Conservation (phyloP, 2,329 filamentous ascomycete species). For the Metarhizium sp. region DNA sequence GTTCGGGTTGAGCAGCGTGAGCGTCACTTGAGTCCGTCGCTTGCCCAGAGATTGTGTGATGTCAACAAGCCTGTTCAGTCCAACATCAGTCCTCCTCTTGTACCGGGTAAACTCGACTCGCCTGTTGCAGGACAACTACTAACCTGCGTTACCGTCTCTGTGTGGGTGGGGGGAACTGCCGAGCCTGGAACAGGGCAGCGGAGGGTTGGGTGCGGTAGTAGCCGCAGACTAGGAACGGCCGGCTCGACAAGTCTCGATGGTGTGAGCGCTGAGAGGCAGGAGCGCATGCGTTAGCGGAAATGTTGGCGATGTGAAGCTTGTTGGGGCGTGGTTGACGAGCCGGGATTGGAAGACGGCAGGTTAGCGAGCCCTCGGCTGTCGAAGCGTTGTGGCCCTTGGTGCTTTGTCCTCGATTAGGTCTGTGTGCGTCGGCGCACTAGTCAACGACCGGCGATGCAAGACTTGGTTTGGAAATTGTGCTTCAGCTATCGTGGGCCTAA, state of each 20-base stretch:
- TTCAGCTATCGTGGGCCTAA: background rate
- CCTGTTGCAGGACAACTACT: background rate
- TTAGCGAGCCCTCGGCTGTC: slow-evolving; percentile 10
- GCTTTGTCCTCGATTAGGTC: background rate
- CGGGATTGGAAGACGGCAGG: slow-evolving; percentile 2
- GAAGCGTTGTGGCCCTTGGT: background rate
- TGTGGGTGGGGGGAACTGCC: slow-evolving; percentile 1
- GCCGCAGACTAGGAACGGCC: slow-evolving; percentile 4
- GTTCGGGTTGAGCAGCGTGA: background rate
- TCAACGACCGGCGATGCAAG: background rate
- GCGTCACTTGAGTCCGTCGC: background rate
- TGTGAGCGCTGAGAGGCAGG: background rate
- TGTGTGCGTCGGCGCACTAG: background rate
- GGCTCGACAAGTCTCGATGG: background rate
- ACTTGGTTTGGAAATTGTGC: background rate
- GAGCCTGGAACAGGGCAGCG: background rate
- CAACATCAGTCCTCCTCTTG: background rate
- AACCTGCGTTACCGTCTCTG: background rate
- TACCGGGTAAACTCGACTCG: background rate
- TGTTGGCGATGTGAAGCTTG: background rate
- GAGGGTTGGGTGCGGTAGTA: slow-evolving; percentile 8
- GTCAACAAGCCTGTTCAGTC: background rate
- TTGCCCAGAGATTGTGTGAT: slow-evolving; percentile 3
- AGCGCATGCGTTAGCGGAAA: background rate
- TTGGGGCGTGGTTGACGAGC: background rate